A percentile compares a stretch with the other conserved stretches of the same genome.
Evolutionary conservation across 192 early-diverging fungal species (phyloP).

Genomic region (Kickxella alabastrina): DNA sequence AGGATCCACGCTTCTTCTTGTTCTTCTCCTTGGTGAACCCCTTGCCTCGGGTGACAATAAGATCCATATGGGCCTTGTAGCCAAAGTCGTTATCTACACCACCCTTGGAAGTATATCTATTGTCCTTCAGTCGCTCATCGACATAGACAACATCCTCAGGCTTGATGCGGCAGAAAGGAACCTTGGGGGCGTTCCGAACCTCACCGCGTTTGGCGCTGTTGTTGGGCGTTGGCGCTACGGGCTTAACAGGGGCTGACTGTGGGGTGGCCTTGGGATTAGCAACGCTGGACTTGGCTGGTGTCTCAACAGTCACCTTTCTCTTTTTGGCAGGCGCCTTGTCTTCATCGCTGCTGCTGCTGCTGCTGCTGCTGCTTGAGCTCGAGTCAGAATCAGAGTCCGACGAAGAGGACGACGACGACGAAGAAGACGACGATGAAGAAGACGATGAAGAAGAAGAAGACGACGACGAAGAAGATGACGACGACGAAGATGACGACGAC

Average conservation of each 20-base stretch:
- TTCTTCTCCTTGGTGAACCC: slow-evolving; percentile 94
- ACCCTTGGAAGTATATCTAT: slow-evolving; percentile 70
- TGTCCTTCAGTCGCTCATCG: slow-evolving; percentile 81
- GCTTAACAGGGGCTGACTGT: slow-evolving; percentile 7
- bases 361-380: not conserved
- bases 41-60: slow-evolving; percentile 86
- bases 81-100: slow-evolving; percentile 74
- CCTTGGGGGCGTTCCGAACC: slow-evolving; percentile 32
- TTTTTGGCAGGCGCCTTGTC: slow-evolving; percentile 34
- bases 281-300: slow-evolving; percentile 8
- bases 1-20: slow-evolving; percentile 95
- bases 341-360: not conserved
- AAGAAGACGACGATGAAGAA: slow-evolving; percentile 25
- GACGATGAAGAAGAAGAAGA: no score
- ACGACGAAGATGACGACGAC: no score
- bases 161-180: slow-evolving; percentile 81
- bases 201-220: slow-evolving; percentile 16
- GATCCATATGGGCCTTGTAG: slow-evolving; percentile 86
- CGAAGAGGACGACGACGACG: no score
- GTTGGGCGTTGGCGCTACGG: not conserved
- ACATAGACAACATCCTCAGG: slow-evolving; percentile 76
- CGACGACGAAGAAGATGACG: no score
- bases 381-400: no score
- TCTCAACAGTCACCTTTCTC: slow-evolving; percentile 39
- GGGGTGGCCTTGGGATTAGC: not conserved